Conservation (phyloP, 371 early-diverging fungal species). For the Batrachochytrium dendrobatidis region DNA sequence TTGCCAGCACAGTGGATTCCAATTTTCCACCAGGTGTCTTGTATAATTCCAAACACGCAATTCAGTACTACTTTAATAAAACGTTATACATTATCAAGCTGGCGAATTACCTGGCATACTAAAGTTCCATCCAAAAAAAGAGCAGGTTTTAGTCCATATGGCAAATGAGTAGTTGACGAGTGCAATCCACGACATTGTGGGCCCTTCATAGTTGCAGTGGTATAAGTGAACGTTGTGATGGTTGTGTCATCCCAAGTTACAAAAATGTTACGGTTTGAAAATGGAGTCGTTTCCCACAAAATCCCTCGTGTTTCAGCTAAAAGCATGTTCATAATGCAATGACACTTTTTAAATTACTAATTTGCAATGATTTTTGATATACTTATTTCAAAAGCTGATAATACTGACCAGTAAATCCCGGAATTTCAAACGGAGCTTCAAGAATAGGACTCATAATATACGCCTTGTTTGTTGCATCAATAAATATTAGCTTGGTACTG, state of each 20-base stretch:
- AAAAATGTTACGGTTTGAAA: slow-evolving; percentile 23
- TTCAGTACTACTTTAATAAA: slow-evolving; percentile 1
- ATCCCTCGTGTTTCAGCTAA: slow-evolving; percentile 33
- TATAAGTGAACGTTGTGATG: slow-evolving; percentile 32
- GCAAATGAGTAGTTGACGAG: slow-evolving; percentile 30
- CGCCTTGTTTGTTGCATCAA: slow-evolving; percentile 27
- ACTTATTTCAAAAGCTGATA: too few species aligned
- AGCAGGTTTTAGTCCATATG: slow-evolving; percentile 36
- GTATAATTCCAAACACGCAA: not conserved
- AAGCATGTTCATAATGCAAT: too few species aligned
- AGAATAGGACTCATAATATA: slow-evolving; percentile 26
- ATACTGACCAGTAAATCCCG: slow-evolving; percentile 10
- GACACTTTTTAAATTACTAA: too few species aligned
- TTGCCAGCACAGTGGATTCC: slow-evolving; percentile 17
- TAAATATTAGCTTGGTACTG: slow-evolving; percentile 30
- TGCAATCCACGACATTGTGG: slow-evolving; percentile 21
- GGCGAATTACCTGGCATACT: slow-evolving; percentile 37
- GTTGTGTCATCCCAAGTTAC: slow-evolving; percentile 34
- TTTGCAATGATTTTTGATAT: too few species aligned
- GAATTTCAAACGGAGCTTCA: slow-evolving; percentile 20
- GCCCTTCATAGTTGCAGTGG: slow-evolving; percentile 31
- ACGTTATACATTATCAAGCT: not conserved
- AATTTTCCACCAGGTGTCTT: slow-evolving; percentile 36
- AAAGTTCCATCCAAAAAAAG: slow-evolving; percentile 27
- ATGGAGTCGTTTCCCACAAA: slow-evolving; percentile 31